Conservation (phyloP, 2,329 filamentous ascomycete genomes). For the Aspergillus pseudoviridinutans region DNA sequence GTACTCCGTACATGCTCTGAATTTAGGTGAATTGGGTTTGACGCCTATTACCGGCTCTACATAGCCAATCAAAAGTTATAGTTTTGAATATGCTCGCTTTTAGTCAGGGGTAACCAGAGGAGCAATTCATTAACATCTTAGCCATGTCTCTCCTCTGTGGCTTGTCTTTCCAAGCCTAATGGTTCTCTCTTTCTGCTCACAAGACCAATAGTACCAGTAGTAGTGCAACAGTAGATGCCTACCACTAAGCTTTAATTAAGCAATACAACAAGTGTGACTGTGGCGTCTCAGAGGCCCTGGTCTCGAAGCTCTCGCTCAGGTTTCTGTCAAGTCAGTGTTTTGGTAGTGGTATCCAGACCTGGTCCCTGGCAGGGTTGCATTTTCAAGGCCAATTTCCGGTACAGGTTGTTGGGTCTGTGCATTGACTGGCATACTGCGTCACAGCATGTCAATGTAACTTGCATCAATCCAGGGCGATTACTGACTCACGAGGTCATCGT, state of each 20-base stretch:
- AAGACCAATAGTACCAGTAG: neutral
- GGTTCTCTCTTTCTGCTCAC: neutral
- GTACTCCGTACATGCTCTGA: too few relatives aligned
- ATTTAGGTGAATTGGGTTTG: too few relatives aligned
- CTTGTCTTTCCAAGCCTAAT: neutral
- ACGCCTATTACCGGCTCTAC: neutral
- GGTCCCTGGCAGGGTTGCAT: neutral
- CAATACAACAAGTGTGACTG: conserved; percentile 12
- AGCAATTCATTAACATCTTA: neutral
- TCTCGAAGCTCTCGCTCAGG: conserved; percentile 4
- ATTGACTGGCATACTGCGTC: neutral
- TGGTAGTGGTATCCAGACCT: neutral
- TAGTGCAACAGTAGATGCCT: neutral
- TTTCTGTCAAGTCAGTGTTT: neutral
- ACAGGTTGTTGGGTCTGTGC: neutral
- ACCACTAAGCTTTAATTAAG: conserved; percentile 18
- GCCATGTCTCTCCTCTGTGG: neutral
- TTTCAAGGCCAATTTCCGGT: neutral
- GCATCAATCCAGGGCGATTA: too few relatives aligned
- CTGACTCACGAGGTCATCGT: too few relatives aligned
- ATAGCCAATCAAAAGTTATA: neutral
- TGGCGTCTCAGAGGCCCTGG: conserved; percentile 3
- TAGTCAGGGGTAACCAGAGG: neutral
- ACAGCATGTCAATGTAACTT: too few relatives aligned
- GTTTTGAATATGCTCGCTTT: conserved; percentile 1